These are phyloP conservation scores for Saccharomyces uvarum DNA, from an alignment of 1,139 yeast species.

Conservation along the genomic window DNA sequence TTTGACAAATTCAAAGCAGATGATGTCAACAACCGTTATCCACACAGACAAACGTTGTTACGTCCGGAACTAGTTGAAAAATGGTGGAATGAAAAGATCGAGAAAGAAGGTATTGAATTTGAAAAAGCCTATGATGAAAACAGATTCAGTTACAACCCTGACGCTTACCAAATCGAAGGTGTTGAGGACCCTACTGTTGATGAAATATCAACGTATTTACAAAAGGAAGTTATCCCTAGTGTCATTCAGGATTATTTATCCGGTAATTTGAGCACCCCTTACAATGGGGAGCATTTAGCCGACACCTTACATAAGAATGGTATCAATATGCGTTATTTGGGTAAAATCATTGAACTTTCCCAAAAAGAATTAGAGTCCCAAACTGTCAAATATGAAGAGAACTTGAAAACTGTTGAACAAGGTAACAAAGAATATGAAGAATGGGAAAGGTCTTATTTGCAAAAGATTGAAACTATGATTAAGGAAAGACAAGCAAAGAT, in stretches of 20 bases:
- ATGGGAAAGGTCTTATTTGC: conserved; percentile 29
- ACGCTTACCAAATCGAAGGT: conserved; percentile 50
- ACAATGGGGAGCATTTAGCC: conserved; percentile 74
- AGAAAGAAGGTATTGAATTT: conserved; percentile 37
- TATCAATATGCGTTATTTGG: conserved; percentile 84
- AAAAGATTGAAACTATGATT: conserved; percentile 36
- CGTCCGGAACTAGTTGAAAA: conserved; percentile 86
- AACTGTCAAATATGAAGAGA: conserved; percentile 23
- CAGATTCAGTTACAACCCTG: conserved; percentile 64
- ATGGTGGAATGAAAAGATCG: conserved; percentile 75
- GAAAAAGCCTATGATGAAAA: conserved; percentile 52
- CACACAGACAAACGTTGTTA: conserved; percentile 69
- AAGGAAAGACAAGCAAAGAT: conserved; percentile 36
- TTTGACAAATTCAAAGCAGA: conserved; percentile 34
- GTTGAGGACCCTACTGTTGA: conserved; percentile 59
- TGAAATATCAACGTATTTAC: conserved; percentile 58
- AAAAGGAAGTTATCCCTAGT: conserved; percentile 52
- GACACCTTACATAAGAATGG: conserved; percentile 68
- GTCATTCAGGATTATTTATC: conserved; percentile 45
- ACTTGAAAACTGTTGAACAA: conserved; percentile 25
- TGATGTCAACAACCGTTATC: conserved; percentile 49
- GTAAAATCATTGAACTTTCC: conserved; percentile 37
- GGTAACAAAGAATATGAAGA: conserved; percentile 33
- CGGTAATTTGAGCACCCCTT: conserved; percentile 53
- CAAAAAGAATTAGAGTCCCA: conserved; percentile 27